Evolutionary conservation across 2,329 filamentous ascomycete genomes (phyloP), one percentile per base, ranked within the genome.

Genomic region (Curvularia sp.): DNA sequence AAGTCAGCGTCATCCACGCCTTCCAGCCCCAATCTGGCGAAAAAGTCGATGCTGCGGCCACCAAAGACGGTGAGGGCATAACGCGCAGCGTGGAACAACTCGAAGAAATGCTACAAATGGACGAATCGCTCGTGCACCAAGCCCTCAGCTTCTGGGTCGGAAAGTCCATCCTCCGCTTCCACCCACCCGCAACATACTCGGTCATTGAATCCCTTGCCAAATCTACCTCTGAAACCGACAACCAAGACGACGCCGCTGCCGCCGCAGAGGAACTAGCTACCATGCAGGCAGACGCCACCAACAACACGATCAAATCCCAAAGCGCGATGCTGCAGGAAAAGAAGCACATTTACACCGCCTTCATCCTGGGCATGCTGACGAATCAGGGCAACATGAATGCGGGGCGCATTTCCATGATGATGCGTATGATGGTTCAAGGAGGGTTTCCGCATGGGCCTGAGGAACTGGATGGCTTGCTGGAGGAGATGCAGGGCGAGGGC

Each of bases 311-410:
- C 65, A 77, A 80, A 53, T 77, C 80, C 5, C 80, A 82, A 56
- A 81, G 85, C 39, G 85, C 84, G 13, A 81, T 90, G 30, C 84
- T 89, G 21, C 83, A 86, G 64, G 89, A 91, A 74, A 87, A 87
- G 69, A 87, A 86, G 75, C 82, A 84, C 42, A 84, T 97, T 38
- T 97, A 97, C 77, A 92, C 91, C 86, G 90, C 93, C 70, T 98
- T 97, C 74, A 93, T 99, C 57, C 82, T 93, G 55, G 92, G 92
- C 50, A 98, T 99, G 95, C 80, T 99, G 77, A 97, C 92, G 61
- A 97, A 97, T 76, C 90, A 92, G 68, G 89, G 89, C 18, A 87
- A 89, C 27, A 95, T 97, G 91, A 89, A 91, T 49, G 80, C 93
- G 58, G 83, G 83, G 54, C 86, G 93, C 74, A 96, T 99, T 64